Evolutionary conservation across 306 rosid species (phyloP), one percentile per base, ranked within the genome.

Genomic region (Quillaja saponaria): DNA sequence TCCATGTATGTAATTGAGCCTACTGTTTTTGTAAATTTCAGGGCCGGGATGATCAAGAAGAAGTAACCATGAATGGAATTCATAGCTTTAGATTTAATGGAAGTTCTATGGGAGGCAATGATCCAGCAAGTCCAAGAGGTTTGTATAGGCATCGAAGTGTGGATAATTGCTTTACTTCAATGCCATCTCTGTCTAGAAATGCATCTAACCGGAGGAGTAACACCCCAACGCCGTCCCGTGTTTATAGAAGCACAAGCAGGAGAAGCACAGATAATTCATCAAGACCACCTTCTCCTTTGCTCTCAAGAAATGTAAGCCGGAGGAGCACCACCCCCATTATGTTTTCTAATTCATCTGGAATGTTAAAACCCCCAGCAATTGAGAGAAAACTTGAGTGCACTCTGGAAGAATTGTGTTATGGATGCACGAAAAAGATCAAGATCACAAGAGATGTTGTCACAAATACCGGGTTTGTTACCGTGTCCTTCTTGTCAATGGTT

Each of bases 281-380:
- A 5, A 35, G 5, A 45, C 13, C 54, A 6, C 72, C 62, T 13
- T n/a, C 70, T 46, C 17, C 51, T 15, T 8, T 34, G 31, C 37
- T 35, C 1, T 45, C 69, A 13, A 34, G n/a, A 1, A 16, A 17
- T 14, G 10, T 17, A 7, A n/a, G 63, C 55, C 61, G 71, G 34
- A 75, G 58, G 50, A 64, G 54, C 61, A 62, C 76, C 48, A 50
- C 71, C 13, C 69, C 84, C 19, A 87, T 89, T 31, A 81, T 85
- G 95, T 92, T 69, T 70, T 92, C 99, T 8, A 87, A 75, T 66
- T 92, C 96, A 3, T 83, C 91, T 25, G 97, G 97, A 19, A 34
- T 68, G 84, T 28, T 89, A 20, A 94, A 87, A 71, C 84, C 86
- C 1, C 80, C 83, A 5, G 69, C 96, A 10, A 63, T 87, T 11